Evolutionary conservation across 1,139 yeast genomes (phyloP), one percentile per base, ranked within the genome.

Genomic region (Zygosaccharomyces sapae): DNA sequence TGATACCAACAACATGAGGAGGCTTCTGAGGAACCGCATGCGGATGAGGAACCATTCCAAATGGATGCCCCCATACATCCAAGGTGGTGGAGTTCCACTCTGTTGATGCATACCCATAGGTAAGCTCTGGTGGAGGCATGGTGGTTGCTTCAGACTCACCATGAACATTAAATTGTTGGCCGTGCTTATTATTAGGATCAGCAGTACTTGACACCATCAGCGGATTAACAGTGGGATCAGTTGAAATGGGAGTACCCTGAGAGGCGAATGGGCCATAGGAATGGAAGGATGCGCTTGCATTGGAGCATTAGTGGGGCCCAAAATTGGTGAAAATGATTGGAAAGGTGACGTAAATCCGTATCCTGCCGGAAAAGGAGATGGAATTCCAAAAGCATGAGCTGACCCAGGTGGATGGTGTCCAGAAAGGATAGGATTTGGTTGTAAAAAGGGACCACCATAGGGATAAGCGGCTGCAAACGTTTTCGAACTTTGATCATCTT

Each of bases 381-480:
- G 62, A 13, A 61, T 52, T 9, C 62, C 59, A 47, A 56, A 57
- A n/a, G 48, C 53, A 12, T 57, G 57, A 8, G 53, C 51, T 8
- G 57, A 36, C 22, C 48, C 46, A 18, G 59, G 56, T 16, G 53
- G 55, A 36, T 51, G 58, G 44, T 55, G 62, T 8, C 63, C 65
- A 31, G 62, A 50, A 19, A 59, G 38, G 18, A 61, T 55, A 7
- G 62, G 62, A 40, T 56, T 61, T 16, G 62, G 63, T 50, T 62
- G 67, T 43, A 63, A 33, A 62, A 43, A n/a, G 68, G n/a, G 62
- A 10, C 67, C 67, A 12, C 66, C 67, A 38, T 64, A 63, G 18
- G 69, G 68, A 34, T 63, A 65, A 4, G 69, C 67, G 16, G 67
- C 66, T 12, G 65, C 61, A 41, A 57, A 57, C n/a, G 48, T 19